Base-by-base conservation (phyloP, 768 basidiomycete genomes). In the Hypholoma fasciculare region DNA sequence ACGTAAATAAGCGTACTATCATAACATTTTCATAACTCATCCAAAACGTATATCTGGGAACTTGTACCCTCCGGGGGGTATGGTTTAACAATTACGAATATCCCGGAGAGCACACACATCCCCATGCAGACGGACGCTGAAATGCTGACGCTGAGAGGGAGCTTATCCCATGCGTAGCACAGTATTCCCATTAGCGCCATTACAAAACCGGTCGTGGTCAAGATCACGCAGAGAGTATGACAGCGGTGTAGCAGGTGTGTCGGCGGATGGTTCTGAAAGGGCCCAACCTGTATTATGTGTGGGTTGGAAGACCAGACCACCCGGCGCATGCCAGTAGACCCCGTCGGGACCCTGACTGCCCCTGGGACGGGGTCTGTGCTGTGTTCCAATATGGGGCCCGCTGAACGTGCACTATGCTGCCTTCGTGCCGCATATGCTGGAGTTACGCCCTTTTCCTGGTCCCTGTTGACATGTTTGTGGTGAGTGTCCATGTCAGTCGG, bases 251-350 rank as follows among this genome's bases (percentile, higher is more conserved):
- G 74, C 23, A 87, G 68, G 59, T 81, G 77, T 8, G 73, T 74
- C 6, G 78, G 73, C 50, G 80, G 71, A 23, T 74, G 64, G 27
- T 66, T 67, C 20, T 69, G 61, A 66, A 84, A 82, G 4, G 74
- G 77, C 8, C 82, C 82, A 19, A 83, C 78, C 59, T 78, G 78
- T 49, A 81, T 81, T 7, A 86, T 60, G 53, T 81, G 82, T 5
- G 84, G 83, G 62, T 82, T 73, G 17, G 67, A 59, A 5, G 77
- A 79, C 64, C 77, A 76, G 27, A 82, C 71, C 3, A 69, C 67
- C 40, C 54, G 34, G 5, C 46, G 48, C 7, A 36, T 30, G 1
- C 30, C 30, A 34, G 30, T 34, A 34, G 55, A 27, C 7, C 46
- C 52, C 3, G 61, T 58, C 3, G 56, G 39, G 19, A 67, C 43